Base-by-base conservation (phyloP, 805 yeast genomes). In the Saccharomycopsis malanga region DNA sequence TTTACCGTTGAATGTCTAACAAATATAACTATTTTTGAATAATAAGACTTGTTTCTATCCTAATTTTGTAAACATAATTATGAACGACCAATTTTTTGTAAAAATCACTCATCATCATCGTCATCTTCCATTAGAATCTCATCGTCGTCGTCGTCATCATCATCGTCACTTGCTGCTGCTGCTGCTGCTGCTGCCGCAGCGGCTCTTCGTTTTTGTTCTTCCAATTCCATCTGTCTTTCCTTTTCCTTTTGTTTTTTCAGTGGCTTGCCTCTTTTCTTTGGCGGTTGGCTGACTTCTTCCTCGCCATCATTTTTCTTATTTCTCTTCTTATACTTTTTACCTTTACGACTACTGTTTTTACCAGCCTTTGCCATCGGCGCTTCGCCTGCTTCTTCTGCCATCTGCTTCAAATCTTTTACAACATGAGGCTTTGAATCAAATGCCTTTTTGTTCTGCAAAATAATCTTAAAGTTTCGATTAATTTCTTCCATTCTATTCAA, bases 401-500 rank as follows among this genome's bases (percentile, higher is more conserved):
- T 41, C 14, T 41, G 34, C 14, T 44, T 44, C 32, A 44, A 38
- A 30, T 45, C 27, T 23, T 39, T 42, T 6, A 40, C 42, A n/a
- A 27, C 25, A 5, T 39, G 35, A 21, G 34, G 25, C 25, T 46
- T 51, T 7, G 44, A 22, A 17, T 51, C 50, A 27, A 51, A 48
- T 14, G 46, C 38, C 23, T 45, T 48, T 22, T 49, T 51, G 21
- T 51, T 51, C 15, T 34, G 39, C 14, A 32, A 21, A 23, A 51
- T 48, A 35, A 48, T 45, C 15, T 48, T 49, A 18, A 43, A 32
- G 34, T 45, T 49, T 22, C 42, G 44, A 29, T 24, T 32, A 18
- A 51, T 45, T 35, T 51, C 52, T 20, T 51, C 52, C 24, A 49
- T 42, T 23, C 54, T 32, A n/a, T 40, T 22, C 3, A 51, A 23